phyloP scores from a whole-genome alignment of 2,329 filamentous ascomycete genomes.

The Phialophora chinensis region DNA sequence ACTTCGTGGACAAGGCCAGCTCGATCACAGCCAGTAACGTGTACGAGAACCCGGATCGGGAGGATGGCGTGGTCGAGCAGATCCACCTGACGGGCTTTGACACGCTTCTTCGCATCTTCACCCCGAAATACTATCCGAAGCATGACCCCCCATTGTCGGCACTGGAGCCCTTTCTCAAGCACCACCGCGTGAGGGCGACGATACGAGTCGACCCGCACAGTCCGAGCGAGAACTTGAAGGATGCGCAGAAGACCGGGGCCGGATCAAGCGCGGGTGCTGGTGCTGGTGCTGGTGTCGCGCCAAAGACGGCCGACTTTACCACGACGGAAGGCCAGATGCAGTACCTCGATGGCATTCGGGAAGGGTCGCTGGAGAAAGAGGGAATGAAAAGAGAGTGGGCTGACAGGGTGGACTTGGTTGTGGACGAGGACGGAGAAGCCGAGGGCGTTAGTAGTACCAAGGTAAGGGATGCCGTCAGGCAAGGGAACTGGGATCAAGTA shows the following conservation, averaged over 20 bases:
- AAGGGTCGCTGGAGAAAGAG: slow-evolving; percentile 41
- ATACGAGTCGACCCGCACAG: slow-evolving; percentile 43
- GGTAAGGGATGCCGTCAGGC: slow-evolving; percentile 47
- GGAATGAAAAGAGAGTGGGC: slow-evolving; percentile 53
- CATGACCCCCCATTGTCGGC: slow-evolving; percentile 51
- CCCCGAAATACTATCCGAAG: slow-evolving; percentile 55
- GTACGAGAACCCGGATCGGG: slow-evolving; percentile 42
- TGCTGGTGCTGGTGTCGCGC: neutral
- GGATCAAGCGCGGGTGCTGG: neutral
- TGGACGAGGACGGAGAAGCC: slow-evolving; percentile 44
- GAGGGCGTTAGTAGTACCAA: slow-evolving; percentile 51
- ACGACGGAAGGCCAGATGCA: slow-evolving; percentile 47
- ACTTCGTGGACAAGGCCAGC: slow-evolving; percentile 56
- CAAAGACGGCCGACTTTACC: neutral
- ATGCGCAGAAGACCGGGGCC: slow-evolving; percentile 45
- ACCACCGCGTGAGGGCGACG: slow-evolving; percentile 52
- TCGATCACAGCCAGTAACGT: slow-evolving; percentile 48
- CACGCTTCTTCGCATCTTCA: slow-evolving; percentile 56
- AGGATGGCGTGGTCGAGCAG: slow-evolving; percentile 44
- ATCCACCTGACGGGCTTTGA: slow-evolving; percentile 58
- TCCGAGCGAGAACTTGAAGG: slow-evolving; percentile 39
- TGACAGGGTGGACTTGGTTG: slow-evolving; percentile 49
- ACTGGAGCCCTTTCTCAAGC: slow-evolving; percentile 50
- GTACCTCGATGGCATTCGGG: slow-evolving; percentile 47
- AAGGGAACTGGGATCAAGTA: slow-evolving; percentile 43